Evolutionary conservation across 2,329 filamentous ascomycete genomes (phyloP), one percentile per base, ranked within the genome.

Genomic region (Xylariaceae sp.): DNA sequence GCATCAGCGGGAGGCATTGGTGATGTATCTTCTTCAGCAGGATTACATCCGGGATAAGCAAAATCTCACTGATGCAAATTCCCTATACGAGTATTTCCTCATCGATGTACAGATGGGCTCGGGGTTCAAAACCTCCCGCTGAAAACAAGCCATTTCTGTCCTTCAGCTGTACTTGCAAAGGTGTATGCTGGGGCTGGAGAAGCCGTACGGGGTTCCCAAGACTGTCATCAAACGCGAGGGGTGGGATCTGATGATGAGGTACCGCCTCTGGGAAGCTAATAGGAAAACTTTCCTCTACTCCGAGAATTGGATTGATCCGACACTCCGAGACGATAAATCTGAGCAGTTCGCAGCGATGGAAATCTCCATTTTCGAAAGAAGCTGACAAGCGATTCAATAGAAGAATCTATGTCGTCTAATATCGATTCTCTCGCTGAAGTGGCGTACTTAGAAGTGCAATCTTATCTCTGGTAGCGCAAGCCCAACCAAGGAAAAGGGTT

Each of bases 71-170:
- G 26, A 43, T 23, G 40, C 40, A 20, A 24, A 43, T 32, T 2
- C 13, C 8, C 40, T 43, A 3, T 43, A 16, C 5, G 40, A 32
- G 24, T 13, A 43, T 43, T 43, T 43, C 16, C 40, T 43, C 7
- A 43, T 43, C 11, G 40, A 43, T 15, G 40, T 43, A 2, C 40
- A 43, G 40, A 43, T 43, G 40, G 40, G 40, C 18, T 20, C 40
- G 2, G 24, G n/a, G n/a, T 20, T 43, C 10, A 30, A 32, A 13
- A 43, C 40, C 4, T 43, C 40, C 4, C 40, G 40, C 4, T 18
- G 16, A 6, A 43, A 43, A 10, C 40, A 43, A 20, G 40, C 40
- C 26, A 43, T 43, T 15, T 43, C 40, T 18, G 26, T 32, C 40
- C 8, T 32, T 30, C 40, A 43, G 24, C 24, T 43, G 26, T 43